Base-by-base conservation (phyloP, 495 filamentous ascomycete species). In the Hypomontagnella submonticulosa region DNA sequence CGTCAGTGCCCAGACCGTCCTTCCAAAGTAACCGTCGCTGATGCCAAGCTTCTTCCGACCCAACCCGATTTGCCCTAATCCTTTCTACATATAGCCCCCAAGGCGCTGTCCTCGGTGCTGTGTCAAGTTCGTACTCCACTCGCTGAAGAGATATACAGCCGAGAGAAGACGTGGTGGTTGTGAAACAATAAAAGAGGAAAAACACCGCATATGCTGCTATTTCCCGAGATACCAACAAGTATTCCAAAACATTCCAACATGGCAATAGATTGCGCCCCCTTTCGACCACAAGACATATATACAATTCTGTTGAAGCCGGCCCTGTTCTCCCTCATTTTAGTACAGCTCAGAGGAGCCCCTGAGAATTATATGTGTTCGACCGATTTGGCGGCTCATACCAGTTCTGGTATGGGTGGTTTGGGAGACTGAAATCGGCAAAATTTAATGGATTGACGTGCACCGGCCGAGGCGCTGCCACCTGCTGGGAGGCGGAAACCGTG, bases 391-490 rank as follows among this genome's bases (percentile, higher is more conserved):
- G 80, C 44, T 79, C 74, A 48, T 89, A 91, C 67, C 82, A 84
- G 47, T 82, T 83, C 71, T 90, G 85, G 69, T 93, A 94, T 9
- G 91, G 91, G 76, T 92, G 90, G 67, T 89, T 85, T 12, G 88
- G 87, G 70, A 87, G 76, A 12, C 81, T 84, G 71, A 94, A 93
- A 63, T 93, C 91, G 0, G 89, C 89, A 43, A 82, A 83, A 27
- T 86, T 80, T 33, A 92, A 64, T 5, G 90, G 91, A 69, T 92
- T 93, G 7, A 85, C 74, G 4, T 77, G 57, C 32, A 78, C 75
- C 4, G 82, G 80, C 13, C 67, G 61, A 11, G 75, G 70, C 10
- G 77, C 66, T 50, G 59, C 55, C 63, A 79, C 34, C 38, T 59
- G 54, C 61, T 67, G 52, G 58, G 57, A 59, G 42, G 46, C 58